phyloP scores from a whole-genome alignment of 176 grass and related monocot genomes.

The Oropetium thomaeum region DNA sequence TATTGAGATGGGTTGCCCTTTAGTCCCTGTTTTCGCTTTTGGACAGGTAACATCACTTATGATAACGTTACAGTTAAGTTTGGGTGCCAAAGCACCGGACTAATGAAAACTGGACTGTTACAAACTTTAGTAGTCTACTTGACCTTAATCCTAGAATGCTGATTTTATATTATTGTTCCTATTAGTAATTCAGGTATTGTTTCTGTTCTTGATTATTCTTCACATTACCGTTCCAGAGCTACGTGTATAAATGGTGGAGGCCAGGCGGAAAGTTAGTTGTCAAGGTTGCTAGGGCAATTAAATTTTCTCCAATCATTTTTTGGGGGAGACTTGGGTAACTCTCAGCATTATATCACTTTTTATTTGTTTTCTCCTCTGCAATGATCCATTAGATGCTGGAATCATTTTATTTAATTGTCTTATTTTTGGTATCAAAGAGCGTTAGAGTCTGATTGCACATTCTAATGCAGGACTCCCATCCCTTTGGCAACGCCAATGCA shows the following conservation, averaged over 20 bases:
- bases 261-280: constrained; percentile 79
- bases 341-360: background rate
- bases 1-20: constrained; percentile 69
- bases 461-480: constrained; percentile 65
- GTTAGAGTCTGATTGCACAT: background rate
- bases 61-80: background rate
- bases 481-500: constrained; percentile 75
- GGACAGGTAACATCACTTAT: constrained; percentile 60
- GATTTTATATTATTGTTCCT: background rate
- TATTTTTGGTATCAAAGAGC: constrained; percentile 8
- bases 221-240: constrained; percentile 40
- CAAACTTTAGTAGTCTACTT: background rate
- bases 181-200: background rate
- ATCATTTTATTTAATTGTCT: background rate
- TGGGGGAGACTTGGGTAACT: constrained; percentile 81
- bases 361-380: constrained; percentile 8
- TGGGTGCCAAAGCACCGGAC: background rate
- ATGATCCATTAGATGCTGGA: background rate
- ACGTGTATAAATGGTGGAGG: constrained; percentile 92
- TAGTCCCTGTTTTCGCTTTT: constrained; percentile 79
- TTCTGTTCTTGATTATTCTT: constrained; percentile 2
- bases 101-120: background rate
- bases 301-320: constrained; percentile 90
- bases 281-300: constrained; percentile 81
- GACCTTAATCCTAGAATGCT: background rate